Base-by-base conservation (phyloP, 441 rosid species). In the Mallotus repandus region DNA sequence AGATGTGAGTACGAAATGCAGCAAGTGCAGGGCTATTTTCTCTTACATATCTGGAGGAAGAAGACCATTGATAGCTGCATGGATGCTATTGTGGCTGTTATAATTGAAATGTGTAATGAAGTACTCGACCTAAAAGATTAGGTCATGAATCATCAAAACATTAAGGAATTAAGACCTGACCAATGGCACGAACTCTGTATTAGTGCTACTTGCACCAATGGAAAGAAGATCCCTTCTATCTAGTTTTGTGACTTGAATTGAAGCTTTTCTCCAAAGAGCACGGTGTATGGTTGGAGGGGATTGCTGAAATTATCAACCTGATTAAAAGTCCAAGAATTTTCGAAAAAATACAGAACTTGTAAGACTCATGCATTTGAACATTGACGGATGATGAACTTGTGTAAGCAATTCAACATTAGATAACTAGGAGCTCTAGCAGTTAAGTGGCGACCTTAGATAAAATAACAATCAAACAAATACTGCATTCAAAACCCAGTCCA, bases 101-200 rank as follows among this genome's bases (percentile, higher is more conserved):
- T 88, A 90, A 79, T 87, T 89, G 83, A 84, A 92, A 72, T 97
- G 98, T 9, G 98, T 92, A 22, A 88, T 81, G 77, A 94, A 90
- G 79, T 94, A 97, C 46, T 92, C 97, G 64, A 89, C 97, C 97
- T 94, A 92, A 66, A 87, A 81, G 35, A 66, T 61, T 3, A 35
- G 41, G 41, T 35, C 41, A 35, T 35, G 41, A 35, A 35, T 35
- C 41, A 35, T 35, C 41, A 35, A 35, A 35, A 18, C 70, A 41
- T 25, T 69, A 54, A n/a, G 48, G 15, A 60, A 78, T 52, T 58
- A 78, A 68, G 83, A 93, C 97, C 97, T 94, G 97, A 68, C 97
- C 98, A 94, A 88, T 85, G 69, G 98, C 98, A 77, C 91, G 98
- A 77, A 94, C 98, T 66, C 97, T 52, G 89, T 80, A 82, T 92